Evolutionary conservation across 148 eudicot species (phyloP).

Genomic region (Chenopodium quinoa): DNA sequence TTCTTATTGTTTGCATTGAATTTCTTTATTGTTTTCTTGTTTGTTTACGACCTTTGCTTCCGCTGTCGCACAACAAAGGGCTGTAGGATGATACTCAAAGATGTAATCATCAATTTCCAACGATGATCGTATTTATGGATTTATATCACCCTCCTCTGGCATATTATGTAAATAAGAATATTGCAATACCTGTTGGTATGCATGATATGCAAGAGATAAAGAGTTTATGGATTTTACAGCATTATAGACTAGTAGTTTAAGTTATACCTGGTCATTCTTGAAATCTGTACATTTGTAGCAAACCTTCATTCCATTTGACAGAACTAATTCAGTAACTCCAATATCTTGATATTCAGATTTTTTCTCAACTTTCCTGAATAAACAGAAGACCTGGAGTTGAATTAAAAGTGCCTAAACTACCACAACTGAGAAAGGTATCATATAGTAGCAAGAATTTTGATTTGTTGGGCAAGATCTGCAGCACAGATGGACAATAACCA

Average conservation of each 20-base stretch:
- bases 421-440: neutral
- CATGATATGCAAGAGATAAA: neutral
- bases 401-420: neutral
- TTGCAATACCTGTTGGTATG: neutral
- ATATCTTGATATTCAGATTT: slow-evolving; percentile 51
- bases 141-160: too few relatives aligned
- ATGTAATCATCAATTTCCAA: too few relatives aligned
- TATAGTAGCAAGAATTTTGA: neutral
- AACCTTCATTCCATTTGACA: slow-evolving; percentile 84
- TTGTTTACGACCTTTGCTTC: too few relatives aligned
- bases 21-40: too few relatives aligned
- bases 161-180: neutral
- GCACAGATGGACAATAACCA: neutral
- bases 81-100: too few relatives aligned
- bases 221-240: slow-evolving; percentile 3
- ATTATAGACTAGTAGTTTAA: neutral
- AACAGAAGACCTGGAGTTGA: neutral
- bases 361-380: slow-evolving; percentile 47
- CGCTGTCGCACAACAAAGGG: too few relatives aligned
- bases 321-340: slow-evolving; percentile 62
- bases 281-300: slow-evolving; percentile 84
- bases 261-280: slow-evolving; percentile 74
- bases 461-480: neutral
- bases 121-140: too few relatives aligned
- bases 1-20: too few relatives aligned